phyloP scores from a whole-genome alignment of 2,329 filamentous ascomycete genomes.

The Aspergillus alliaceus region DNA sequence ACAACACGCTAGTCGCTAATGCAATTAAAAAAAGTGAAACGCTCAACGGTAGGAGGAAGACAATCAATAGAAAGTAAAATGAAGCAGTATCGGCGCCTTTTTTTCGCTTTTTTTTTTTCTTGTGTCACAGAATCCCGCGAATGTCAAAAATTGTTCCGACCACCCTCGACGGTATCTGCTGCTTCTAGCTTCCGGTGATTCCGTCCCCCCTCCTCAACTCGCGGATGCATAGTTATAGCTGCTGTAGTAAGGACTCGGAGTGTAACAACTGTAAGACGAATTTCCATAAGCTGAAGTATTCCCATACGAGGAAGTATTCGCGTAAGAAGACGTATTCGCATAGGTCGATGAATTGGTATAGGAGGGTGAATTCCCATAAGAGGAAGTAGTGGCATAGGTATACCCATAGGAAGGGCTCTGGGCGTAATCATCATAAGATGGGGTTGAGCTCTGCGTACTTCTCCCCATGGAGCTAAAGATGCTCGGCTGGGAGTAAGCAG shows the following conservation, averaged over 20 bases:
- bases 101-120: not conserved
- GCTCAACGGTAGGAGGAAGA: not conserved
- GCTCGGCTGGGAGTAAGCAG: not conserved
- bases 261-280: not conserved
- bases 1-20: not conserved
- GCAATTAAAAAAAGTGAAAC: not conserved
- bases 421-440: not conserved
- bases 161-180: not conserved
- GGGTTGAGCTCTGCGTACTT: not conserved
- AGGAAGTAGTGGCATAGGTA: not conserved
- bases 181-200: not conserved
- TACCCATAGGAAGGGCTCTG: not conserved
- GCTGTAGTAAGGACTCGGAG: not conserved
- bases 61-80: not conserved
- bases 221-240: not conserved
- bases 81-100: not conserved
- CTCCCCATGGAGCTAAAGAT: not conserved
- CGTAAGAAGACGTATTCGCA: not conserved
- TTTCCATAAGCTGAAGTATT: not conserved
- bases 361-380: not conserved
- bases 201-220: constrained; percentile 10
- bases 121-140: not conserved
- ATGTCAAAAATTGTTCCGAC: not conserved
- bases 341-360: not conserved
- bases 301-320: not conserved